Conservation (phyloP, 1,139 yeast species). For the Lizanozyma gosingica region DNA sequence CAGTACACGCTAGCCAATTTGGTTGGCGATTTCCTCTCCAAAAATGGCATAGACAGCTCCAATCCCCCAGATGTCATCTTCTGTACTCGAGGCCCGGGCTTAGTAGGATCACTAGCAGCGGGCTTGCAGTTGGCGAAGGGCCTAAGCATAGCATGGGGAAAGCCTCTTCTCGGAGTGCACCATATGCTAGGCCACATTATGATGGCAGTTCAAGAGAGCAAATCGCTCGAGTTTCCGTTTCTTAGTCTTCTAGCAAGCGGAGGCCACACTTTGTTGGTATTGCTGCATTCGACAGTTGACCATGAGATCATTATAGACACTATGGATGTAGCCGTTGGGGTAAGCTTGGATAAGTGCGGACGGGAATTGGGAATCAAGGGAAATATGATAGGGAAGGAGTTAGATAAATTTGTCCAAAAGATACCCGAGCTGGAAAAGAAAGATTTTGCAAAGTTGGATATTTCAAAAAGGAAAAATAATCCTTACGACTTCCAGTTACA, state of each 20-base stretch:
- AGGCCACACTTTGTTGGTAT: conserved; percentile 88
- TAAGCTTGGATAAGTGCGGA: conserved; percentile 88
- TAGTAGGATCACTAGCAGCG: conserved; percentile 81
- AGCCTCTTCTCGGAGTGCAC: conserved; percentile 82
- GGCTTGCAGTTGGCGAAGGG: conserved; percentile 87
- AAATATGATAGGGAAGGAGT: conserved; percentile 75
- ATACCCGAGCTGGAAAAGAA: conserved; percentile 13
- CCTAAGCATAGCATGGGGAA: conserved; percentile 63
- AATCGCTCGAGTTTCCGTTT: conserved; percentile 58
- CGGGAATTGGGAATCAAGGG: conserved; percentile 74
- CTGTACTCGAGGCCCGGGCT: conserved; percentile 96
- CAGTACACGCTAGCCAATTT: conserved; percentile 44
- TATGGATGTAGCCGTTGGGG: conserved; percentile 87
- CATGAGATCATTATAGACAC: conserved; percentile 74
- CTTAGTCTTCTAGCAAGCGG: conserved; percentile 80
- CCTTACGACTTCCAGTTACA: conserved; percentile 14
- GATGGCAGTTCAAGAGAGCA: conserved; percentile 47
- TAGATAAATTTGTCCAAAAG: conserved; percentile 48
- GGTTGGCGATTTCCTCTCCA: conserved; percentile 16
- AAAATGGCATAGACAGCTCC: conserved; percentile 1
- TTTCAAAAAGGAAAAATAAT: conserved; percentile 14
- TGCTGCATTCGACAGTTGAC: conserved; percentile 46
- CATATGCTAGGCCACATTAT: conserved; percentile 93
- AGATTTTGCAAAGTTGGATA: conserved; percentile 14
- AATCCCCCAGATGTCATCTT: conserved; percentile 67